Evolutionary conservation across 1,284 basidiomycete species (phyloP).

Genomic region (Fistulinella cinereoalba): DNA sequence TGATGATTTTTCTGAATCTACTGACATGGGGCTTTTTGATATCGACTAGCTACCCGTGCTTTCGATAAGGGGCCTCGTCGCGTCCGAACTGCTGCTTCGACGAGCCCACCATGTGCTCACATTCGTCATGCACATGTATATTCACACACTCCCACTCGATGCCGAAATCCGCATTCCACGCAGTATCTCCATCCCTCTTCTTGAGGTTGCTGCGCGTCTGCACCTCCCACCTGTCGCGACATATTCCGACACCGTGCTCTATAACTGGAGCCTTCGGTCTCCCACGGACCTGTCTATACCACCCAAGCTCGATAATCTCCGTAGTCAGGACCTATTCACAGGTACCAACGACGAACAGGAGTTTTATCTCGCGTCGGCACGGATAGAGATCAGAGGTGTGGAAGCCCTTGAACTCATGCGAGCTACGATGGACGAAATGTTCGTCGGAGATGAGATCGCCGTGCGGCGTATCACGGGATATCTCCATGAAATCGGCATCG

Average conservation of each 20-base stretch:
- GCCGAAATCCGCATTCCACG: conserved; percentile 62
- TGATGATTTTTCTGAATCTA: no score
- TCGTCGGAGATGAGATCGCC: conserved; percentile 82
- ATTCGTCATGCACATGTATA: conserved; percentile 87
- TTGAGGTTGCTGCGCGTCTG: conserved; percentile 73
- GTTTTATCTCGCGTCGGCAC: conserved; percentile 86
- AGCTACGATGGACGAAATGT: conserved; percentile 86
- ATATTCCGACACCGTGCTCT: conserved; percentile 91
- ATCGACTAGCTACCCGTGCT: conserved; percentile 41
- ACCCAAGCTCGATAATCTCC: conserved; percentile 53
- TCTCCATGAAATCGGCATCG: conserved; percentile 60
- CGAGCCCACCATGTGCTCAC: conserved; percentile 84
- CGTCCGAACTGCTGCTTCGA: conserved; percentile 67
- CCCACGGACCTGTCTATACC: conserved; percentile 7
- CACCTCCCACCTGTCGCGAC: conserved; percentile 89
- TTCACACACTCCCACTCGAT: conserved; percentile 66
- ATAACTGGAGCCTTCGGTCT: conserved; percentile 73
- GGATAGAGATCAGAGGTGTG: conserved; percentile 90
- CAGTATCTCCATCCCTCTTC: conserved; percentile 74
- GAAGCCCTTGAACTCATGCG: conserved; percentile 86
- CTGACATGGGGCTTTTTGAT: no score
- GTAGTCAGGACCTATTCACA: conserved; percentile 74
- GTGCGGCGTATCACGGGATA: conserved; percentile 71
- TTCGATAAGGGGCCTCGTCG: conserved; percentile 37
- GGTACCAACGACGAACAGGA: conserved; percentile 80